Evolutionary conservation across 1,284 basidiomycete genomes (phyloP), one percentile per base, ranked within the genome.

Genomic region (Sporisorium scitamineum): DNA sequence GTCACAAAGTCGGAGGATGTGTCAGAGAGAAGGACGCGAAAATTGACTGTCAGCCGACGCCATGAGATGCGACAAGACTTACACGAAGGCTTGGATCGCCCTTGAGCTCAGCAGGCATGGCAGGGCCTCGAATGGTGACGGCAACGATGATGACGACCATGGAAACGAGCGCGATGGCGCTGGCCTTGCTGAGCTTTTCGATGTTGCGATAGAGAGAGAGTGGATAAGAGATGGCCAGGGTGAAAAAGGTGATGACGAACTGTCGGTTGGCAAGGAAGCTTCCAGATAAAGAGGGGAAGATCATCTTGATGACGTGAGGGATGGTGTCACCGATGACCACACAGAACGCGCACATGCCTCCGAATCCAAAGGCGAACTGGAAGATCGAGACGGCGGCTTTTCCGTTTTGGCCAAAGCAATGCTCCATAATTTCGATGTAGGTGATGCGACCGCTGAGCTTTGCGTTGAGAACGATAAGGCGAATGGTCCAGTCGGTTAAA

Each of bases 401-500:
- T 3, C 84, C 84, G 27, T 80, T 66, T 16, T 90, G 87, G 10
- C 97, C 97, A 83, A 96, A 99, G 86, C 95, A 97, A 64, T 92
- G 92, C 82, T 94, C 89, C 94, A 98, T 97, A 72, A 97, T 94
- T 78, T 94, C 96, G 76, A 97, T 97, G 85, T 99, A 99, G 1
- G 94, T 95, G 73, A 90, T 91, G 55, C 93, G 89, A 0, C 97
- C 96, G 79, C 93, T 94, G 66, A 99, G 88, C 87, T 99, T 99
- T 34, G 95, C 95, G 84, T 98, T 98, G 78, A 95, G 86, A 3
- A 87, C 86, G 59, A 98, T 96, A 34, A 99, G 90, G 14, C 95
- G 91, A 69, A 99, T 98, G 4, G 97, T 99, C 96, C 96, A 99
- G 86, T 98, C 95, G 13, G 96, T 98, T 42, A 97, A 89, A 26